phyloP scores from a whole-genome alignment of 1,284 basidiomycete species.

The Pascua guehoae region DNA sequence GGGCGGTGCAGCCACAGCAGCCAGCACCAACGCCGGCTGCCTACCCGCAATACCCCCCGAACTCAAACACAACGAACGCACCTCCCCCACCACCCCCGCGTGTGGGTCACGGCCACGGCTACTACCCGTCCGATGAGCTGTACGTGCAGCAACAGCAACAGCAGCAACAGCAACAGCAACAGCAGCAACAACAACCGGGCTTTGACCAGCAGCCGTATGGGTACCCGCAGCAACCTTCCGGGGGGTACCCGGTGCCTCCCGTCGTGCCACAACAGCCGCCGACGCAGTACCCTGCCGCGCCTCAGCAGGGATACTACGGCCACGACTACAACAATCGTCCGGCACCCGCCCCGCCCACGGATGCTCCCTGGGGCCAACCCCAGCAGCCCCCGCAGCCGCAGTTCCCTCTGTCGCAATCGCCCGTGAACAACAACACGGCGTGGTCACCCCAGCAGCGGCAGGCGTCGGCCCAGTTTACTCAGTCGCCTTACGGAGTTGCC shows the following conservation, averaged over 20 bases:
- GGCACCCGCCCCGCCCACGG: too few relatives aligned
- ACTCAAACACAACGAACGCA: neutral
- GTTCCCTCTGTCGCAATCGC: too few relatives aligned
- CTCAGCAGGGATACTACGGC: too few relatives aligned
- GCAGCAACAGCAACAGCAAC: slow-evolving; percentile 10
- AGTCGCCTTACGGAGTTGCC: too few relatives aligned
- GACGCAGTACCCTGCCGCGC: too few relatives aligned
- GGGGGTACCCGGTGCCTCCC: neutral
- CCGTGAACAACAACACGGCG: too few relatives aligned
- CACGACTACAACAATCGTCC: too few relatives aligned
- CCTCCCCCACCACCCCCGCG: slow-evolving; percentile 16
- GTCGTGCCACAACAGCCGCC: neutral
- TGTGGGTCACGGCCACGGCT: slow-evolving; percentile 19
- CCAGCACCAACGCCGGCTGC: slow-evolving; percentile 13
- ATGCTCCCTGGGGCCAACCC: too few relatives aligned
- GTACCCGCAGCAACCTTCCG: neutral
- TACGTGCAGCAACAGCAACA: slow-evolving; percentile 26
- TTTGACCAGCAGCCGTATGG: neutral
- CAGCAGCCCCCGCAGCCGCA: too few relatives aligned
- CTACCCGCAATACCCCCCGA: neutral
- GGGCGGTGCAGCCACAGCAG: slow-evolving; percentile 42
- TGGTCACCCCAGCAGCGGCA: too few relatives aligned
- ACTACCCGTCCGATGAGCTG: slow-evolving; percentile 46
- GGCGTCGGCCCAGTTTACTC: too few relatives aligned
- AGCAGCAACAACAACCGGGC: slow-evolving; percentile 3